These are phyloP conservation scores for Diaporthe vexans DNA, from an alignment of 2,329 filamentous ascomycete genomes.

Conservation along the genomic window DNA sequence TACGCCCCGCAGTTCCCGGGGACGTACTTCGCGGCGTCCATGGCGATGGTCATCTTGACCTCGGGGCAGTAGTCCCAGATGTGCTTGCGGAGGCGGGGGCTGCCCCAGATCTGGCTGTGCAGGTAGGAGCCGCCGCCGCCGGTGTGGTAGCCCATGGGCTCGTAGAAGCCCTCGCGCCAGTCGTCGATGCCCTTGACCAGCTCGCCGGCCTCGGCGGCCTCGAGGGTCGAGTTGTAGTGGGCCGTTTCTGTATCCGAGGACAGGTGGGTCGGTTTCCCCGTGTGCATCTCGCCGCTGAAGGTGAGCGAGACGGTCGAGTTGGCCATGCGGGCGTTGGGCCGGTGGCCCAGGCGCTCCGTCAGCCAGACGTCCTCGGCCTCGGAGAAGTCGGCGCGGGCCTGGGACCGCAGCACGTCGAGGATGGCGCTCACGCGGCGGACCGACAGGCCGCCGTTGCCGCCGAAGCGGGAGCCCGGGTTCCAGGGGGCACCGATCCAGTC, in stretches of 20 bases:
- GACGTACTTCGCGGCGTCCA: slow-evolving; percentile 67
- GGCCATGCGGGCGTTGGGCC: slow-evolving; percentile 64
- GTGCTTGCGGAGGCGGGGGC: slow-evolving; percentile 57
- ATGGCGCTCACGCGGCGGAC: slow-evolving; percentile 67
- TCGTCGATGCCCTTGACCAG: slow-evolving; percentile 65
- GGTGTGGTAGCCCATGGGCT: slow-evolving; percentile 69
- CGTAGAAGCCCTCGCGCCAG: slow-evolving; percentile 53
- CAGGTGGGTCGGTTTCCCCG: slow-evolving; percentile 38
- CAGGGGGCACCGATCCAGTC: slow-evolving; percentile 67
- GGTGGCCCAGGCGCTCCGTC: slow-evolving; percentile 60
- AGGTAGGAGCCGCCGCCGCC: slow-evolving; percentile 58
- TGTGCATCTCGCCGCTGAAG: slow-evolving; percentile 43
- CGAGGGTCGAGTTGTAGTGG: slow-evolving; percentile 41
- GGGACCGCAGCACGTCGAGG: slow-evolving; percentile 61
- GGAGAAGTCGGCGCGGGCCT: slow-evolving; percentile 64
- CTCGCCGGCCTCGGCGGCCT: slow-evolving; percentile 48
- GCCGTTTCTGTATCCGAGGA: slow-evolving; percentile 39
- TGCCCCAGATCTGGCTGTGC: slow-evolving; percentile 61
- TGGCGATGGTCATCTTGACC: slow-evolving; percentile 54
- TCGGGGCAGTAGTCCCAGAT: slow-evolving; percentile 71
- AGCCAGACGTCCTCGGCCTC: slow-evolving; percentile 71
- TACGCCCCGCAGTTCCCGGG: slow-evolving; percentile 60
- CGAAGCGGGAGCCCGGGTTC: slow-evolving; percentile 58
- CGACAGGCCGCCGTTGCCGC: slow-evolving; percentile 68
- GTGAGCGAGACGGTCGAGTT: slow-evolving; percentile 47